Conservation (phyloP, 78 protist genomes). For the Dictyostelium firmibasis region DNA sequence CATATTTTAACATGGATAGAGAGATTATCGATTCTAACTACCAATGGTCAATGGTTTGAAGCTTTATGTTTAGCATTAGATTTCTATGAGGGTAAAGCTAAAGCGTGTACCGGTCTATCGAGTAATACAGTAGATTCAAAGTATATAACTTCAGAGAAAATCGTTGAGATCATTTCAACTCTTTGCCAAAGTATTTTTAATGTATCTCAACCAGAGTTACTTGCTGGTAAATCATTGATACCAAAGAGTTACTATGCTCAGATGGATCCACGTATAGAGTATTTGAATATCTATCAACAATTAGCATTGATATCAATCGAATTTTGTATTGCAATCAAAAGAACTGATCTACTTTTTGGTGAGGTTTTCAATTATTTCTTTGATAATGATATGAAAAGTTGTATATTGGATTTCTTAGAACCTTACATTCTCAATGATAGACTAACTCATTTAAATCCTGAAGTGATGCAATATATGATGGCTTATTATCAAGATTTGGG, state of each 20-base stretch:
- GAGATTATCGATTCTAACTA: conserved; percentile 11
- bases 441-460: conserved; percentile 52
- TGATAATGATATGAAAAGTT: conserved; percentile 17
- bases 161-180: conserved; percentile 60
- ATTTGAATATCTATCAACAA: conserved; percentile 34
- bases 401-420: conserved; percentile 59
- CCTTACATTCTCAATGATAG: conserved; percentile 70
- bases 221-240: background rate
- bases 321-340: conserved; percentile 40
- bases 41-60: conserved; percentile 50
- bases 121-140: conserved; percentile 14
- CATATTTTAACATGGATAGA: conserved; percentile 76
- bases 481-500: conserved; percentile 18
- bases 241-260: conserved; percentile 3
- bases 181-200: conserved; percentile 28
- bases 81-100: conserved; percentile 77
- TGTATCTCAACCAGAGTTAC: background rate
- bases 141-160: conserved; percentile 25
- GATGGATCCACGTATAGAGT: conserved; percentile 24
- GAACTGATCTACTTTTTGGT: conserved; percentile 60
- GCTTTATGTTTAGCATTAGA: conserved; percentile 71
- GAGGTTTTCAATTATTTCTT: conserved; percentile 67
- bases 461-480: conserved; percentile 75
- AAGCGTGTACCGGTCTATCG: conserved; percentile 71
- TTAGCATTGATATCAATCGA: conserved; percentile 61